phyloP scores from a whole-genome alignment of 257 asterid species.

The Leonotis leonurus region DNA sequence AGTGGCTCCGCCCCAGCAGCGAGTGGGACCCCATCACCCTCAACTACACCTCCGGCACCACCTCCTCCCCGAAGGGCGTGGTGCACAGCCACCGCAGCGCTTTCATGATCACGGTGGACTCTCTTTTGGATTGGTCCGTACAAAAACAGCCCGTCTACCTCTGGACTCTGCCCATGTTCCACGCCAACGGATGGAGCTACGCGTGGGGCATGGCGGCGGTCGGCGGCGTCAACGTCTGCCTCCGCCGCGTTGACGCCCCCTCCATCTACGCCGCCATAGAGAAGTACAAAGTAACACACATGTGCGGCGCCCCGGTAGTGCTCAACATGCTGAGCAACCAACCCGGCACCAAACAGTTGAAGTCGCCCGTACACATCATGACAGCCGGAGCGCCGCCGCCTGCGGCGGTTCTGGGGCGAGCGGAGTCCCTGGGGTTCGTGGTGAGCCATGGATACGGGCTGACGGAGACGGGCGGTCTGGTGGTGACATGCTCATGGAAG shows the following conservation, averaged over 20 bases:
- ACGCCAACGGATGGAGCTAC: slow-evolving; percentile 52
- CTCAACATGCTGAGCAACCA: slow-evolving; percentile 33
- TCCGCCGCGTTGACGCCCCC: slow-evolving; percentile 32
- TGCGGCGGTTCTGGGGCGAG: slow-evolving; percentile 22
- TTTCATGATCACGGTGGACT: slow-evolving; percentile 13
- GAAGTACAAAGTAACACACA: slow-evolving; percentile 23
- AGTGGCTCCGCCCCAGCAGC: slow-evolving; percentile 33
- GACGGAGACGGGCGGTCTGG: slow-evolving; percentile 39
- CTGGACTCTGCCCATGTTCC: slow-evolving; percentile 53
- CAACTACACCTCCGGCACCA: slow-evolving; percentile 60
- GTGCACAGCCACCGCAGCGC: slow-evolving; percentile 43
- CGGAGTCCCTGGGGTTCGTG: slow-evolving; percentile 19
- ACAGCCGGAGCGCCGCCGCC: slow-evolving; percentile 48
- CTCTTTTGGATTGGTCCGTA: slow-evolving; percentile 32
- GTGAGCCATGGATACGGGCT: slow-evolving; percentile 45
- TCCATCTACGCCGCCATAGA: slow-evolving; percentile 20
- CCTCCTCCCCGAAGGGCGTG: slow-evolving; percentile 50
- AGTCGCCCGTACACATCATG: slow-evolving; percentile 20
- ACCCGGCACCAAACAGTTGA: slow-evolving; percentile 3
- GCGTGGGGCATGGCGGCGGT: slow-evolving; percentile 49
- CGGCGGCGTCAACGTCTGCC: slow-evolving; percentile 44
- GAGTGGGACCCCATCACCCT: slow-evolving; percentile 46
- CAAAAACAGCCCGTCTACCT: slow-evolving; percentile 33
- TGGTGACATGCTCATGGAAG: slow-evolving; percentile 38
- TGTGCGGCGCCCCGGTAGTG: slow-evolving; percentile 46